phyloP scores from a whole-genome alignment of 495 filamentous ascomycete genomes.

The Penicillium riverlandense region DNA sequence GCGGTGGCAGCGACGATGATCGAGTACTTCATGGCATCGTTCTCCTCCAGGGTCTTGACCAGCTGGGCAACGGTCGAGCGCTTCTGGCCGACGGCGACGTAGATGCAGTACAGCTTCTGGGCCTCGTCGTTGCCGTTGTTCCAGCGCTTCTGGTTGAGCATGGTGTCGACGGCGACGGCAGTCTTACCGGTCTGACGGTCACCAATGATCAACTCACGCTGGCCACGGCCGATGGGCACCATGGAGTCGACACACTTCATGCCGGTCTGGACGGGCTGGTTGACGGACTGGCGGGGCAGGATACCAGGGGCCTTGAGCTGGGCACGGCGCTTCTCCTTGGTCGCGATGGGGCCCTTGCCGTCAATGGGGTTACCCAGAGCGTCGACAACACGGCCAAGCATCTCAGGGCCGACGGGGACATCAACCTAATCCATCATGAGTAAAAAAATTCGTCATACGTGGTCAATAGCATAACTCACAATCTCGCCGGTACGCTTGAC shows the following conservation, averaged over 20 bases:
- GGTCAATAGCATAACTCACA: conserved; percentile 50
- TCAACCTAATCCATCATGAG: conserved; percentile 64
- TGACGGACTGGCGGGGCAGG: conserved; percentile 92
- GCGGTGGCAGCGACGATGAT: conserved; percentile 94
- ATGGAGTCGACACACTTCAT: conserved; percentile 99
- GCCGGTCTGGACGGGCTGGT: conserved; percentile 97
- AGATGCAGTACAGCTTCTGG: conserved; percentile 99
- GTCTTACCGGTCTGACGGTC: conserved; percentile 99
- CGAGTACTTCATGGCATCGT: conserved; percentile 98
- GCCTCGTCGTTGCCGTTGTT: conserved; percentile 80
- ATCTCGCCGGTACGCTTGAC: conserved; percentile 99
- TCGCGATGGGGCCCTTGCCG: conserved; percentile 93
- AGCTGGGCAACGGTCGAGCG: conserved; percentile 98
- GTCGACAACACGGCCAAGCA: conserved; percentile 97
- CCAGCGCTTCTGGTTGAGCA: conserved; percentile 99
- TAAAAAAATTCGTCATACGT: not conserved
- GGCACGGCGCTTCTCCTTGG: conserved; percentile 87
- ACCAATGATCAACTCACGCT: conserved; percentile 99
- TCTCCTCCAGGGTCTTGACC: conserved; percentile 99
- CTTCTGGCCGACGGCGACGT: conserved; percentile 99
- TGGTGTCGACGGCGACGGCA: conserved; percentile 95
- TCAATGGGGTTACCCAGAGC: conserved; percentile 98
- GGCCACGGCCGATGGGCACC: conserved; percentile 99
- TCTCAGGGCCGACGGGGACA: conserved; percentile 85
- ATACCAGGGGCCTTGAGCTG: conserved; percentile 99